These are phyloP conservation scores for Candida sanyaensis DNA, from an alignment of 1,139 yeast genomes.

Conservation along the genomic window DNA sequence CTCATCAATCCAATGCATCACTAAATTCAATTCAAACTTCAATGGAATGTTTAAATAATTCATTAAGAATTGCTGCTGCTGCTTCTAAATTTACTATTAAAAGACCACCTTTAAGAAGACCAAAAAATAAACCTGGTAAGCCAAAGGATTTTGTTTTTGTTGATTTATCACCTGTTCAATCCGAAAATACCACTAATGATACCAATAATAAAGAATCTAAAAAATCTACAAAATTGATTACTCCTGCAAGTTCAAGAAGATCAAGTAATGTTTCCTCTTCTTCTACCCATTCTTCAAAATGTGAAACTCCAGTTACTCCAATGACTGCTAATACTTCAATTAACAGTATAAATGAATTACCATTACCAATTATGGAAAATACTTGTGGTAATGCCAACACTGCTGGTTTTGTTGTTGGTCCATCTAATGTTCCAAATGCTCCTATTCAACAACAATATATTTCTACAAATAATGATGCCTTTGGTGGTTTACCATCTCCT, in stretches of 20 bases:
- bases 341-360: background rate
- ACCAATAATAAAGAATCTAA: background rate
- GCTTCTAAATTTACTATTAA: conserved; percentile 32
- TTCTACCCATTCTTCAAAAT: background rate
- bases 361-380: conserved; percentile 4
- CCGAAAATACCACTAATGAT: conserved; percentile 21
- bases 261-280: background rate
- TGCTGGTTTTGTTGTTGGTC: no score
- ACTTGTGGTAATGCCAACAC: no score
- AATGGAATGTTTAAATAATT: conserved; percentile 45
- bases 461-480: background rate
- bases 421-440: conserved; percentile 1
- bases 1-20: background rate
- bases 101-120: conserved; percentile 52
- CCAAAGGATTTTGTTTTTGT: conserved; percentile 58
- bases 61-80: conserved; percentile 44
- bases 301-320: conserved; percentile 9
- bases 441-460: conserved; percentile 12
- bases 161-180: conserved; percentile 54
- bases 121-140: conserved; percentile 52
- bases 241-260: conserved; percentile 4
- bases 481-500: conserved; percentile 15
- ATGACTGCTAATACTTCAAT: conserved; percentile 8
- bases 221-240: conserved; percentile 4
- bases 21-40: conserved; percentile 18